Evolutionary conservation across 2,329 filamentous ascomycete species (phyloP), one percentile per base, ranked within the genome.

Genomic region (Raffaelea arxii): DNA sequence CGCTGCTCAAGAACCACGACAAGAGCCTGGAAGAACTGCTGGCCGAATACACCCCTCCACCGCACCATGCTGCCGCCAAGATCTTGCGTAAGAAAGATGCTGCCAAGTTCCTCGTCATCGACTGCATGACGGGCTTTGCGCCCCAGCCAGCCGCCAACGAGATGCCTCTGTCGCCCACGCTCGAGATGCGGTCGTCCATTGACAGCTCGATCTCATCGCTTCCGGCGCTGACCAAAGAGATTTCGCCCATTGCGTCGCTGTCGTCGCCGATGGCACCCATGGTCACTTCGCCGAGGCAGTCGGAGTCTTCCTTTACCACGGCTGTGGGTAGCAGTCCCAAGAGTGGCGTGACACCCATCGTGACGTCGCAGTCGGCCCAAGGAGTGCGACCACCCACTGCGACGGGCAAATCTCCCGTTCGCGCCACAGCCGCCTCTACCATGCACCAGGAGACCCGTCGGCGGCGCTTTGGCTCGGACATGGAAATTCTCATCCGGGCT

Each of bases 401-500:
- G 16, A 18, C 44, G 24, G 16, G 44, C 2, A 30, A 38, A 14
- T 24, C 41, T n/a, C n/a, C 43, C 2, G 11, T 42, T 2, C 22
- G 36, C 4, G 9, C 37, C 5, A 7, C 47, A 7, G 40, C 39
- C 6, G 66, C 68, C 16, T 64, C 67, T 25, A 70, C 71, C 54
- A 78, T 78, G 74, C 72, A 74, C 54, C 68, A 75, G 35, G 74
- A 77, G 58, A 75, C 74, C 4, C 64, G 74, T 23, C 67, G 72
- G 49, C 67, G 80, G 22, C 75, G 79, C 35, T 77, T 77, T 47
- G 76, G 76, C 1, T 82, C 77, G 12, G 79, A 82, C 55, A 68
- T 84, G 58, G 83, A 88, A 62, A 72, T 89, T 9, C 64, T 90
- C 44, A 82, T 81, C 1, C 70, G 85, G 42, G 84, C 84, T 2